These are phyloP conservation scores for Irpex sp. DNA, from an alignment of 1,284 basidiomycete species.

Conservation along the genomic window DNA sequence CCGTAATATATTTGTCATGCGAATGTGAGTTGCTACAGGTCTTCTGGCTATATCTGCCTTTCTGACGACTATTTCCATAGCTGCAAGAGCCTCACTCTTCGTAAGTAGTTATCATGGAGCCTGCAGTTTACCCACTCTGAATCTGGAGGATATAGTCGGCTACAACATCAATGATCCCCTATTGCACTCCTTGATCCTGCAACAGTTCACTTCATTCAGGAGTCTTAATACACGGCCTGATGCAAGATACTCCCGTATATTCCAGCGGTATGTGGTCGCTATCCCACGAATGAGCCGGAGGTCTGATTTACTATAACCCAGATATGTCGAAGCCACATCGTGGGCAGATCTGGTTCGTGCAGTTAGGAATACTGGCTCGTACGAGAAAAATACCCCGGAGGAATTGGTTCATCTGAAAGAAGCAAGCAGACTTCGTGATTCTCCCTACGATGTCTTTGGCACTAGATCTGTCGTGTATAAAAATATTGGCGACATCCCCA, in stretches of 20 bases:
- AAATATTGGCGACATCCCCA: conserved; percentile 3
- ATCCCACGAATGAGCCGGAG: not conserved
- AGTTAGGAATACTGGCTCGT: conserved; percentile 33
- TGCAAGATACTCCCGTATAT: conserved; percentile 15
- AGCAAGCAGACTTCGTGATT: conserved; percentile 18
- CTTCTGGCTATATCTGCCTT: no score
- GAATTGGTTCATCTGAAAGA: conserved; percentile 46
- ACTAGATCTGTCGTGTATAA: conserved; percentile 37
- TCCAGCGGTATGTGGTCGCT: not conserved
- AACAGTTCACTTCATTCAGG: conserved; percentile 35
- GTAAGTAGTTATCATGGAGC: conserved; percentile 33
- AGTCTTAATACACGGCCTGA: conserved; percentile 12
- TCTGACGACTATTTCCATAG: conserved; percentile 32
- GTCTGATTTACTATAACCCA: conserved; percentile 21
- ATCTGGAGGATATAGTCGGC: conserved; percentile 40
- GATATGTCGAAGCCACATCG: conserved; percentile 41
- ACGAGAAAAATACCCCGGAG: conserved; percentile 37
- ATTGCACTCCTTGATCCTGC: conserved; percentile 34
- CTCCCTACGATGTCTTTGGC: conserved; percentile 30
- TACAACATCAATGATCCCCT: conserved; percentile 41
- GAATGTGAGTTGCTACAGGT: not conserved
- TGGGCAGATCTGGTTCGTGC: conserved; percentile 44
- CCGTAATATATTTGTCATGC: not conserved
- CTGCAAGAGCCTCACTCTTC: conserved; percentile 42
- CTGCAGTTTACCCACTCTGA: not conserved